Conservation (phyloP, 176 grass and related monocot genomes). For the Musa acuminata region DNA sequence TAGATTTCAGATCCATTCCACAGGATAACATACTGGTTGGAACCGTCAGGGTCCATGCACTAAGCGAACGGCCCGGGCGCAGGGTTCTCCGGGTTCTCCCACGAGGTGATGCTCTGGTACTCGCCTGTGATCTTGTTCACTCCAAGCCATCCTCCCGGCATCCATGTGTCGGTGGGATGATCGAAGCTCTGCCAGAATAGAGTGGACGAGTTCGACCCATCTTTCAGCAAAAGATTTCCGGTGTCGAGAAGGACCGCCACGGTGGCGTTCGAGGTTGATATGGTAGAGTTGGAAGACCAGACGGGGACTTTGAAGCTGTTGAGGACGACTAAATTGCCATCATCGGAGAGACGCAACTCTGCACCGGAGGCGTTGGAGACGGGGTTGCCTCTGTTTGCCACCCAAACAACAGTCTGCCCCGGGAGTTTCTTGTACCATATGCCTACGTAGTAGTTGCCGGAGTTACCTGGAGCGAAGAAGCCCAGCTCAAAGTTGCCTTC, state of each 20-base stretch:
- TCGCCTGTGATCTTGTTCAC: slow-evolving; percentile 37
- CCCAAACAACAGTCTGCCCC: no score
- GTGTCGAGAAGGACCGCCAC: slow-evolving; percentile 40
- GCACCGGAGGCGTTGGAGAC: slow-evolving; percentile 17
- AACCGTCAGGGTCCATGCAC: slow-evolving; percentile 31
- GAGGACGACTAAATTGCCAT: slow-evolving; percentile 30
- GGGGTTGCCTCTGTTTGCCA: no score
- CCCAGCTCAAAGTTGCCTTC: slow-evolving; percentile 5
- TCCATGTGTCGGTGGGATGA: slow-evolving; percentile 39
- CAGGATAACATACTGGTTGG: slow-evolving; percentile 24
- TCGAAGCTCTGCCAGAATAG: slow-evolving; percentile 55
- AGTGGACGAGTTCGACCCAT: slow-evolving; percentile 16
- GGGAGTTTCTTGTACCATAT: no score
- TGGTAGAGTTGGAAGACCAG: slow-evolving; percentile 35
- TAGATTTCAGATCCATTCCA: slow-evolving; percentile 41
- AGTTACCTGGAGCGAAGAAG: slow-evolving; percentile 33
- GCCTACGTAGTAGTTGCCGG: slow-evolving; percentile 33
- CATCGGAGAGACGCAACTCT: slow-evolving; percentile 30
- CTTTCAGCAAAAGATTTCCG: slow-evolving; percentile 34
- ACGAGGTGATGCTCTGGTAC: slow-evolving; percentile 34
- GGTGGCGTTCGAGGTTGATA: not conserved
- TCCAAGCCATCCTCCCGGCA: slow-evolving; percentile 40
- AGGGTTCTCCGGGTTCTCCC: slow-evolving; percentile 37
- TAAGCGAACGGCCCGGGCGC: slow-evolving; percentile 26
- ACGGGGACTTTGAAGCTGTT: slow-evolving; percentile 9